Percentiles rank a stretch among this genome's conserved stretches.
These are phyloP conservation scores for Juglanconis oblonga DNA, from an alignment of 2,329 filamentous ascomycete species.

Conservation along the genomic window DNA sequence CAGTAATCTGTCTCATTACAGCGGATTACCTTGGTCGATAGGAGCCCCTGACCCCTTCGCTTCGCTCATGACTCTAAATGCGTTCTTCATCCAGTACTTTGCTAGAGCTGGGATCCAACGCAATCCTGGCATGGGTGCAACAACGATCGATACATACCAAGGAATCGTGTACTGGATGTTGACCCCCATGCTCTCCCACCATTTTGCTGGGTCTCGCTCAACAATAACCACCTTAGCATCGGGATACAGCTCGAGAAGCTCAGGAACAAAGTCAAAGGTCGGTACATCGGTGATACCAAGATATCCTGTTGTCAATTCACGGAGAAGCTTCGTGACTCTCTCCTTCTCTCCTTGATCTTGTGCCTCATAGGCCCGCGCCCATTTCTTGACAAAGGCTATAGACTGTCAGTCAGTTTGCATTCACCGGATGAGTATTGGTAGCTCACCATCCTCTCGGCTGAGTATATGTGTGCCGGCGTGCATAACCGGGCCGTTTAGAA, in stretches of 20 bases:
- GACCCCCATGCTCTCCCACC: constrained; percentile 25
- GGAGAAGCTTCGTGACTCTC: constrained; percentile 20
- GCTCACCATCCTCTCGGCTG: background rate
- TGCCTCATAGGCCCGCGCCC: too few relatives aligned
- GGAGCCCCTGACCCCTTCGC: background rate
- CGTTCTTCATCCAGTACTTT: background rate
- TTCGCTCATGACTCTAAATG: background rate
- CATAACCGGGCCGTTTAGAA: background rate
- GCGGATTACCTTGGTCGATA: background rate
- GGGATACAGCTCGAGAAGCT: constrained; percentile 40
- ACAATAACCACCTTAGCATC: constrained; percentile 40
- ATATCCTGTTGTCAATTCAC: constrained; percentile 33
- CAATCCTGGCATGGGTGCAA: constrained; percentile 7
- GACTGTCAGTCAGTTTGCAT: too few relatives aligned
- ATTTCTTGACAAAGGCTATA: too few relatives aligned
- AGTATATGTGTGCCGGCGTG: background rate
- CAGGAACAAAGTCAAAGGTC: constrained; percentile 34
- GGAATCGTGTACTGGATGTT: background rate
- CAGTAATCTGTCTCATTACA: too few relatives aligned
- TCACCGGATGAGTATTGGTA: background rate
- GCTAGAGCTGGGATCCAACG: background rate
- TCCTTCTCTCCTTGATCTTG: too few relatives aligned
- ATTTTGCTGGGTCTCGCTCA: constrained; percentile 27
- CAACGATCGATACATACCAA: background rate
- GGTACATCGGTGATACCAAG: constrained; percentile 40